Evolutionary conservation across 192 early-diverging fungal species (phyloP), one percentile per base, ranked within the genome.

Genomic region (Piromyces finnis): DNA sequence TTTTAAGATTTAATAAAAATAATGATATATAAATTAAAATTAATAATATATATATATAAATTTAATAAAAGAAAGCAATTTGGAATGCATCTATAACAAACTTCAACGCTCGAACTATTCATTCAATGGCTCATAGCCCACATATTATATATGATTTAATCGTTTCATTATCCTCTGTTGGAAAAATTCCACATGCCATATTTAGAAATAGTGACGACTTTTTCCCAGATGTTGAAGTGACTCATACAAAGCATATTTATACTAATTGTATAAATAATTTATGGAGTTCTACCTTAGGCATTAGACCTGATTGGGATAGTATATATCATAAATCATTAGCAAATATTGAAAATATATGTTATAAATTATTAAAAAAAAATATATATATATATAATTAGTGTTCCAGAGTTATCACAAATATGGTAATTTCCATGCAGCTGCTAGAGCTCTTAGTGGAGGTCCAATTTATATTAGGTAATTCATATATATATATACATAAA

Each of bases 191-290:
- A 68, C 22, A 68, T 68, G 1, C 51, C 9, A 6, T 83, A 28
- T 81, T 82, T 78, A 86, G 89, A 37, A 91, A 90, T 79, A 87
- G 86, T 28, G 86, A 91, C 32, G 90, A 91, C 78, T 91, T 85
- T 29, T 89, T 82, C 51, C 90, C 90, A 5, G 81, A 90, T 41
- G 79, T 77, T 11, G 29, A 83, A 27, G 79, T 81, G n/a, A 86
- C 85, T 0, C 88, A 91, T 80, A 78, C 85, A 7, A 89, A 87
- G 86, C 90, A 91, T 84, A 84, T 90, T 37, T 87, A 90, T 81
- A 82, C 84, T 79, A 91, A 91, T 79, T 80, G 86, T 41, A 83
- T 87, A 28, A 90, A 90, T 82, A 77, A 81, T 14, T 37, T 89
- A 9, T 89, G 84, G 87, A 90, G 86, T 41, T 80, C 81, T 18